Conservation (phyloP, 306 rosid genomes). For the Fagus crenata region DNA sequence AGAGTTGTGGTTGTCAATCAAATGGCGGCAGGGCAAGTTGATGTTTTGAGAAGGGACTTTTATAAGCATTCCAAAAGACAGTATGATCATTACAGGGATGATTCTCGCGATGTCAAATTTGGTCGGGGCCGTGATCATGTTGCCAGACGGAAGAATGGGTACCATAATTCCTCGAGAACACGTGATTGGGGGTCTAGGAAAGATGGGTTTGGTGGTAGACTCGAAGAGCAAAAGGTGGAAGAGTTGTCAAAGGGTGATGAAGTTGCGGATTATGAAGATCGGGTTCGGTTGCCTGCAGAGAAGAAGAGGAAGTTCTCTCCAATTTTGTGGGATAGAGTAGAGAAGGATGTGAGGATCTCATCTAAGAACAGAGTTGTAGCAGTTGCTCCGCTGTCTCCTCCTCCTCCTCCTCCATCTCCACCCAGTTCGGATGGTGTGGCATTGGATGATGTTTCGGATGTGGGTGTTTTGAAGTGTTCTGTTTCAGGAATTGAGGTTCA, state of each 20-base stretch:
- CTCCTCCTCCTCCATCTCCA: slow-evolving; percentile 2
- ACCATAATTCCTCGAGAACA: background rate
- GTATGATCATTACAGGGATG: slow-evolving; percentile 31
- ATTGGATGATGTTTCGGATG: slow-evolving; percentile 11
- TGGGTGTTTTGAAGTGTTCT: background rate
- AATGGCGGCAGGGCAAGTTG: slow-evolving; percentile 75
- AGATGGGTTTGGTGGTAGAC: slow-evolving; percentile 24
- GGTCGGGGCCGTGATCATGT: slow-evolving; percentile 10
- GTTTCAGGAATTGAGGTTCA: slow-evolving; percentile 3
- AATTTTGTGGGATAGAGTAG: slow-evolving; percentile 54
- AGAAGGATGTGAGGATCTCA: slow-evolving; percentile 36
- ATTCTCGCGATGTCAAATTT: slow-evolving; percentile 18
- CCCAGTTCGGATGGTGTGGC: background rate
- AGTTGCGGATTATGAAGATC: slow-evolving; percentile 16
- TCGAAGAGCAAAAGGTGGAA: slow-evolving; percentile 35
- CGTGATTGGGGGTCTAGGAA: slow-evolving; percentile 17
- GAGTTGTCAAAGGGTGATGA: slow-evolving; percentile 22
- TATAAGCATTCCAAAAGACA: slow-evolving; percentile 38
- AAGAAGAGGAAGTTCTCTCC: slow-evolving; percentile 80
- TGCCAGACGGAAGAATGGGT: slow-evolving; percentile 13
- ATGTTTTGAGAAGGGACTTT: slow-evolving; percentile 52
- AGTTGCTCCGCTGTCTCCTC: slow-evolving; percentile 17
- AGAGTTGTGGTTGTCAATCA: slow-evolving; percentile 60
- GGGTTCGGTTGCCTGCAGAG: slow-evolving; percentile 26
- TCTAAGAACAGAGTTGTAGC: slow-evolving; percentile 30